Conservation (phyloP, 352 stramenopile species). For the Thalassiosira gravida region DNA sequence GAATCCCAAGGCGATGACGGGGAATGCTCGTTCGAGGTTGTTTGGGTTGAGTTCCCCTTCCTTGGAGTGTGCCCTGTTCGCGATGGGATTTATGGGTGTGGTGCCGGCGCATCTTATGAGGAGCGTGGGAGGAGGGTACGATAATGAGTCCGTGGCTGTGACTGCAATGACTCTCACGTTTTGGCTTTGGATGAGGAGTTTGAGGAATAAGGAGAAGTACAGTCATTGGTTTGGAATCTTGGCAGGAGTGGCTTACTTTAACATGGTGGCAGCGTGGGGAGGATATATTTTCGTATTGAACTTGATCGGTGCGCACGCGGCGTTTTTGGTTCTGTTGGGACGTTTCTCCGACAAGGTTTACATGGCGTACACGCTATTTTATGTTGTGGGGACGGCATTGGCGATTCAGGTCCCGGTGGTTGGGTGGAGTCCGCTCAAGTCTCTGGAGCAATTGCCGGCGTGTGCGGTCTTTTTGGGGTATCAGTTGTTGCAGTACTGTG, state of each 20-base stretch:
- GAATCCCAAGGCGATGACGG: background rate
- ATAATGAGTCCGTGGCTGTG: constrained; percentile 97
- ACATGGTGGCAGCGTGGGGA: constrained; percentile 92
- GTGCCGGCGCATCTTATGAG: constrained; percentile 96
- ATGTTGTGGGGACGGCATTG: constrained; percentile 92
- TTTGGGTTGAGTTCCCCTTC: background rate
- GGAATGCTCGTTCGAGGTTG: background rate
- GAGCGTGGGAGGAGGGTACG: constrained; percentile 95
- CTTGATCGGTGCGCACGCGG: constrained; percentile 95
- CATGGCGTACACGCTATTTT: constrained; percentile 96
- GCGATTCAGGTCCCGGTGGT: constrained; percentile 98
- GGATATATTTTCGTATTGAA: constrained; percentile 99
- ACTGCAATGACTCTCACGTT: constrained; percentile 97
- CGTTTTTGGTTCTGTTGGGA: constrained; percentile 91
- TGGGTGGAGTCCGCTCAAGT: constrained; percentile 93
- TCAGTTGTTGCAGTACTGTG: constrained; percentile 75
- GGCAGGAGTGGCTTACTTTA: constrained; percentile 93
- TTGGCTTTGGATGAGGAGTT: constrained; percentile 89
- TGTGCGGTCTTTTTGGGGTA: constrained; percentile 93
- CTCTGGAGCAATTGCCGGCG: constrained; percentile 88
- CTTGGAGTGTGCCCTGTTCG: constrained; percentile 73
- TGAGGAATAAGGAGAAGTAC: background rate
- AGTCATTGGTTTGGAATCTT: constrained; percentile 31
- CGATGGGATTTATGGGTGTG: constrained; percentile 89
- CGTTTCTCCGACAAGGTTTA: constrained; percentile 93